A percentile compares a stretch with the other conserved stretches of the same genome.
Evolutionary conservation across 768 basidiomycete genomes (phyloP).

Genomic region (Inosperma sp.): DNA sequence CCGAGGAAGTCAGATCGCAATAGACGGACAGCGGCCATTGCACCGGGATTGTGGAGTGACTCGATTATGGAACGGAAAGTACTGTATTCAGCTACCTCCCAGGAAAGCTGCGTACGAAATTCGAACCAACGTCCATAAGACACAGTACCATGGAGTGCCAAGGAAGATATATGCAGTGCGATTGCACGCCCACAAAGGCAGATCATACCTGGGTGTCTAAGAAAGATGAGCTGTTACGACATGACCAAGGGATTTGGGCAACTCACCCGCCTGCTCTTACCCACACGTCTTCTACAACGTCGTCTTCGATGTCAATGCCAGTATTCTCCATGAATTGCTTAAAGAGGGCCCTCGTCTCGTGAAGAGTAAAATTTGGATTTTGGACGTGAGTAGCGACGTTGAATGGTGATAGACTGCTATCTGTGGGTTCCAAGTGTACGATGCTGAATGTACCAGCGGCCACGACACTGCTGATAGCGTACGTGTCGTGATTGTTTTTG

Average conservation of each 20-base stretch:
- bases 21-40: not conserved
- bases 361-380: not conserved
- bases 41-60: not conserved
- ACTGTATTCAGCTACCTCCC: not conserved
- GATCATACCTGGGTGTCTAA: conserved; percentile 2
- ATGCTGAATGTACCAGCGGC: not conserved
- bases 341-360: not conserved
- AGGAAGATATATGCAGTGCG: not conserved
- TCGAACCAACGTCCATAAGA: not conserved
- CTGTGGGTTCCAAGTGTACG: not conserved
- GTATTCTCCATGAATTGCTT: not conserved
- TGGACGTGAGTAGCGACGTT: not conserved
- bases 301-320: not conserved
- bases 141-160: not conserved
- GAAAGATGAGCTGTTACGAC: not conserved
- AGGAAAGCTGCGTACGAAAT: not conserved
- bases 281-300: not conserved
- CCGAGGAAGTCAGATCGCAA: conserved; percentile 3
- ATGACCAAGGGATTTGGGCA: not conserved
- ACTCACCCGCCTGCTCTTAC: not conserved
- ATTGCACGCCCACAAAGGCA: not conserved
- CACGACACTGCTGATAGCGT: not conserved
- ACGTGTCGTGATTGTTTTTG: not conserved
- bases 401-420: not conserved
- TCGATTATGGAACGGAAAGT: not conserved